Base-by-base conservation (phyloP, 768 basidiomycete genomes). In the Lanmaoa pseudosensibilis region DNA sequence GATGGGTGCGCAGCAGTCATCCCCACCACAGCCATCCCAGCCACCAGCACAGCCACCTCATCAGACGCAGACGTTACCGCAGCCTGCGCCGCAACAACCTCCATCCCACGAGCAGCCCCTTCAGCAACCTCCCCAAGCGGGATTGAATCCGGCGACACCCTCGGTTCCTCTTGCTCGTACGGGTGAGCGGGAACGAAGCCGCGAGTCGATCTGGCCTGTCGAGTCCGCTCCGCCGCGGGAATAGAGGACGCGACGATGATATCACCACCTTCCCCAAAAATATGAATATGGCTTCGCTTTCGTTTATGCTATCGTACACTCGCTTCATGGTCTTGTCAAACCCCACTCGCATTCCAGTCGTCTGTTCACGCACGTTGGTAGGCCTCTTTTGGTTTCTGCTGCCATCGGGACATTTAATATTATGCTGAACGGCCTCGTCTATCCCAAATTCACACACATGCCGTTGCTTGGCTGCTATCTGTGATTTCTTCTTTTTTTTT, bases 1-100 rank as follows among this genome's bases (percentile, higher is more conserved):
- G 82, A 76, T 82, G 62, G 79, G 62, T 43, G 61, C 59, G 37
- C 61, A 69, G 48, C 73, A 63, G 45, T 66, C 63, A 32, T 47
- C 69, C 40, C 55, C 63, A 5, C 55, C 63, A 5, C 66, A 63
- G 65, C 54, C 58, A 0, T 56, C 67, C 19, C 66, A 54, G 23
- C 46, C 58, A 12, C 66, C 52, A 37, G 45, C 57, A 64, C 70
- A 68, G 60, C 59, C 66, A 12, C 66, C 64, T 15, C 67, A 62
- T 16, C 68, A 61, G 33, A 33, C 54, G 3, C 68, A 70, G 49
- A 23, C 59, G 32, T 48, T 71, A 19, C 49, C 65, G 30, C 68
- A 68, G n/a, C 64, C 68, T 5, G 19, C 56, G 30, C 62, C 64
- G 38, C 66, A 57, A 18, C 67, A 61, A 15, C 64, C 64, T 37